phyloP scores from a whole-genome alignment of 1,284 basidiomycete genomes.

The Cerrena zonata region DNA sequence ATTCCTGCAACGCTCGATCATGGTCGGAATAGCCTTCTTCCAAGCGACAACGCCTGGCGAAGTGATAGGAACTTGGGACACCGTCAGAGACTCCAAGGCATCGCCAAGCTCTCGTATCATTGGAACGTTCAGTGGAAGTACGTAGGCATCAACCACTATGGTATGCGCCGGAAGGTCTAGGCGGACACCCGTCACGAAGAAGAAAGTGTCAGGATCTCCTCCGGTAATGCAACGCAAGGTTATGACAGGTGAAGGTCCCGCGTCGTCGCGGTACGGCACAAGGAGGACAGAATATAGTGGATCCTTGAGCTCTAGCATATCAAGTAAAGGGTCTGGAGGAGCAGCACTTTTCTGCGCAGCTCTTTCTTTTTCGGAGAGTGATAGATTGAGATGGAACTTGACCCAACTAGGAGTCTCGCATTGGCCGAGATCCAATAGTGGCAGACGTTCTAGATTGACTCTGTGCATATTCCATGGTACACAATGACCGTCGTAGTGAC shows the following conservation, averaged over 20 bases:
- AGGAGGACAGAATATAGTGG: no score
- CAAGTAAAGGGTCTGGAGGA: no score
- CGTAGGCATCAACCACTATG: conserved; percentile 38
- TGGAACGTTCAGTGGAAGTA: conserved; percentile 31
- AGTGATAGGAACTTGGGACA: conserved; percentile 11
- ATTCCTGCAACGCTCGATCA: conserved; percentile 46
- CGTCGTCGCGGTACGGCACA: no score
- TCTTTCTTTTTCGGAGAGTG: conserved; percentile 28
- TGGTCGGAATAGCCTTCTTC: conserved; percentile 41
- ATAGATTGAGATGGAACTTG: conserved; percentile 23
- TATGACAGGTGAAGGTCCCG: no score
- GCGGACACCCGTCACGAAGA: conserved; percentile 38
- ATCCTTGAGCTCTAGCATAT: conserved; percentile 28
- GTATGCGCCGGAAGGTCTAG: conserved; percentile 42
- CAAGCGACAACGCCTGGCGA: conserved; percentile 35
- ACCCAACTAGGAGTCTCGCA: conserved; percentile 30
- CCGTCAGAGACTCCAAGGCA: conserved; percentile 10
- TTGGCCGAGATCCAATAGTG: conserved; percentile 22
- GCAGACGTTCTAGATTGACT: conserved; percentile 34
- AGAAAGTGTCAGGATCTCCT: conserved; percentile 27
- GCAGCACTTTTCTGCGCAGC: conserved; percentile 13
- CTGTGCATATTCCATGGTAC: conserved; percentile 38
- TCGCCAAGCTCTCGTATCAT: conserved; percentile 4
- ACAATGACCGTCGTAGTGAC: conserved; percentile 9
- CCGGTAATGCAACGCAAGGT: conserved; percentile 29